Evolutionary conservation across 768 basidiomycete species (phyloP).

Genomic region (Sporobolomyces phaffii): DNA sequence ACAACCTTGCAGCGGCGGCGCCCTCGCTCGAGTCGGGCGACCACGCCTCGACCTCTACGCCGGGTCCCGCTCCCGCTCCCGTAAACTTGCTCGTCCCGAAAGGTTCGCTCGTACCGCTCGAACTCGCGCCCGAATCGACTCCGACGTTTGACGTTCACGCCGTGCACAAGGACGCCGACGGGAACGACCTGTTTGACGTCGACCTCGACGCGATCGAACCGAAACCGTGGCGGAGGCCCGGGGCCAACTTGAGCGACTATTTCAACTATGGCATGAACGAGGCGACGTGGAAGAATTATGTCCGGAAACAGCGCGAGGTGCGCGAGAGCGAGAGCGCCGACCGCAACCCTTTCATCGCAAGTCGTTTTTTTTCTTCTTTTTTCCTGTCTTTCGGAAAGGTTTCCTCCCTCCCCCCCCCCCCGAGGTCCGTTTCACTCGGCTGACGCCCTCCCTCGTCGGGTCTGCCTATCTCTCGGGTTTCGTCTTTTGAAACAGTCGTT

Average conservation of each 20-base stretch:
- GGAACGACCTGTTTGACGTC: slow-evolving; percentile 44
- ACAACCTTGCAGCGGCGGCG: slow-evolving; percentile 43
- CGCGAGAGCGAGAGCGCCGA: slow-evolving; percentile 75
- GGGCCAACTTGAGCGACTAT: slow-evolving; percentile 91
- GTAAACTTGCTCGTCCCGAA: slow-evolving; percentile 38
- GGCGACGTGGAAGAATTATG: slow-evolving; percentile 88
- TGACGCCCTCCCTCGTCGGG: too few species aligned
- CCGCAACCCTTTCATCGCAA: slow-evolving; percentile 56
- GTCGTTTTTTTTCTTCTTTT: not conserved
- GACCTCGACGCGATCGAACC: slow-evolving; percentile 43
- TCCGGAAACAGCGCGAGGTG: slow-evolving; percentile 71
- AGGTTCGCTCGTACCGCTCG: slow-evolving; percentile 39
- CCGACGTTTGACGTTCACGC: slow-evolving; percentile 44
- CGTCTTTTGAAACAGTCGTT: slow-evolving; percentile 54
- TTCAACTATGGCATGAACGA: slow-evolving; percentile 99
- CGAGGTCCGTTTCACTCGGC: too few species aligned
- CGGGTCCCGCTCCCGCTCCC: too few species aligned
- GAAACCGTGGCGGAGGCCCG: slow-evolving; percentile 71
- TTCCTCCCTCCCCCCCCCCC: too few species aligned
- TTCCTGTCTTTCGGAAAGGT: too few species aligned
- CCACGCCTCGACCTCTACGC: slow-evolving; percentile 36
- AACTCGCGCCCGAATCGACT: slow-evolving; percentile 35
- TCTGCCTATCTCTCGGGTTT: too few species aligned
- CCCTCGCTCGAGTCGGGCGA: not conserved
- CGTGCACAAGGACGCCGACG: slow-evolving; percentile 29